Evolutionary conservation across 1,139 yeast species (phyloP).

Genomic region (Yamadazyma pseudoaaseri): DNA sequence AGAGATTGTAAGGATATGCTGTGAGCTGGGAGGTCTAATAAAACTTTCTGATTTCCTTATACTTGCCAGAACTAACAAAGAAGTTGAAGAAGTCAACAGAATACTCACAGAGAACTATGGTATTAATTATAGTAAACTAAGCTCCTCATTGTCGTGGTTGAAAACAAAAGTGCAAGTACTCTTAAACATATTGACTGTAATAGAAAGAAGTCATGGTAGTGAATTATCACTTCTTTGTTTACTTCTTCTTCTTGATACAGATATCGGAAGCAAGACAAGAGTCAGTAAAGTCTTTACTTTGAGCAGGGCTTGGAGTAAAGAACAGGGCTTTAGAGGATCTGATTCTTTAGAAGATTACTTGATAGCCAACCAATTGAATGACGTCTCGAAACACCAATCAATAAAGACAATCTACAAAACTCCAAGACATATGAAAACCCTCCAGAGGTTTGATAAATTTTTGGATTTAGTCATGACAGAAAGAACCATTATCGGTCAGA

Average conservation of each 20-base stretch:
- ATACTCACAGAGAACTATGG: constrained; percentile 39
- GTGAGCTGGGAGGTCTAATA: constrained; percentile 45
- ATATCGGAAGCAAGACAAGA: constrained; percentile 22
- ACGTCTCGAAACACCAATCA: constrained; percentile 4
- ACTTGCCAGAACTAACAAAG: constrained; percentile 54
- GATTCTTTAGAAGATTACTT: constrained; percentile 19
- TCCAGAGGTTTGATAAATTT: constrained; percentile 10
- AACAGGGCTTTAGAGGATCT: constrained; percentile 5
- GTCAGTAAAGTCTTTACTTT: constrained; percentile 27
- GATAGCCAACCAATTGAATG: constrained; percentile 1
- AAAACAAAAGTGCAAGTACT: constrained; percentile 48
- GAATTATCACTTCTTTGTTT: constrained; percentile 34
- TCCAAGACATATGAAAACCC: constrained; percentile 1
- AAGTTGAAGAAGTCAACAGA: constrained; percentile 43
- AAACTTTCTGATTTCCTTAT: constrained; percentile 54
- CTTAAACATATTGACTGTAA: constrained; percentile 48
- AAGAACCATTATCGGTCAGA: constrained; percentile 11
- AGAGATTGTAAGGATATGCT: constrained; percentile 46
- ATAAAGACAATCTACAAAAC: constrained; percentile 9
- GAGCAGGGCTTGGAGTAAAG: constrained; percentile 13
- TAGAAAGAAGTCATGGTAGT: constrained; percentile 28
- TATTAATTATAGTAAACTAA: constrained; percentile 41
- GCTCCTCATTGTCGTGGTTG: constrained; percentile 54
- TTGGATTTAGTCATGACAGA: constrained; percentile 14
- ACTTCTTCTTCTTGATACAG: constrained; percentile 26